phyloP scores from a whole-genome alignment of 192 early-diverging fungal species.

The Allomyces arbusculus region DNA sequence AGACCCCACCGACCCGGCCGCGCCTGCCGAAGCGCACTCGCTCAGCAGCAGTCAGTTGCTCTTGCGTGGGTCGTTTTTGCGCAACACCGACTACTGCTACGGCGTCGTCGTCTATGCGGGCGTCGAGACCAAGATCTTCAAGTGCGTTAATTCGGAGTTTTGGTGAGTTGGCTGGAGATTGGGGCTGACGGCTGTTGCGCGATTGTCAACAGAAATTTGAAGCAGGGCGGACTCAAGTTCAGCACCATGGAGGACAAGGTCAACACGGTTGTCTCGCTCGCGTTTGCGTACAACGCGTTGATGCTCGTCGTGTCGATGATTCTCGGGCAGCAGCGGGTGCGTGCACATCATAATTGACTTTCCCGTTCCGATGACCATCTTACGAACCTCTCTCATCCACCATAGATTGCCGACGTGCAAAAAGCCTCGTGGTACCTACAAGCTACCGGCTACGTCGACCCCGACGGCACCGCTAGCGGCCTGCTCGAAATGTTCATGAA shows the following conservation, averaged over 20 bases:
- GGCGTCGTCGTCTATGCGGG: slow-evolving; percentile 50
- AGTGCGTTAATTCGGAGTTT: not conserved
- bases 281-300: slow-evolving; percentile 24
- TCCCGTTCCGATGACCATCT: too few species aligned
- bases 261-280: slow-evolving; percentile 45
- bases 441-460: too few species aligned
- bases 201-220: slow-evolving; percentile 10
- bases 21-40: slow-evolving; percentile 6
- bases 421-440: too few species aligned
- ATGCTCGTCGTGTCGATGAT: slow-evolving; percentile 39
- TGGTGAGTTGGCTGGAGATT: too few species aligned
- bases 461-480: too few species aligned
- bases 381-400: too few species aligned
- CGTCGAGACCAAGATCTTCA: slow-evolving; percentile 31
- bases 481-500: slow-evolving; percentile 11
- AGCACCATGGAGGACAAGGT: slow-evolving; percentile 53
- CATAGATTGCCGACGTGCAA: too few species aligned
- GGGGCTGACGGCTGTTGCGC: too few species aligned
- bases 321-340: not conserved
- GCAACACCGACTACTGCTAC: slow-evolving; percentile 61
- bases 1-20: too few species aligned
- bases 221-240: slow-evolving; percentile 33
- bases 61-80: slow-evolving; percentile 61
- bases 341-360: too few species aligned
- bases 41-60: slow-evolving; percentile 62